phyloP scores from a whole-genome alignment of 352 stramenopile genomes.

The Thraustochytrium striatum region DNA sequence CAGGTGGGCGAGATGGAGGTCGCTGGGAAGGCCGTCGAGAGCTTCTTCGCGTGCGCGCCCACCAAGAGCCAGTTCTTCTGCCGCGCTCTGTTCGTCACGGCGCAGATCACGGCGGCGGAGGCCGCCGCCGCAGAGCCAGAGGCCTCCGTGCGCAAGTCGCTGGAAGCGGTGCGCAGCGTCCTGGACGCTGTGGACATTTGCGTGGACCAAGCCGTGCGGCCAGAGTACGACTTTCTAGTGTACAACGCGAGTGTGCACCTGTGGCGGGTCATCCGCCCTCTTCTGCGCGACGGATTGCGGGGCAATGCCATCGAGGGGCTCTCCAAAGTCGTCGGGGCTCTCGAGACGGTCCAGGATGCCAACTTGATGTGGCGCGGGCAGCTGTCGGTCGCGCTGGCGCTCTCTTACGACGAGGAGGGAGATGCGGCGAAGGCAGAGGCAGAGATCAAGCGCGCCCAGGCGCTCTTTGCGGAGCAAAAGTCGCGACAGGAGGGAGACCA shows the following conservation, averaged over 20 bases:
- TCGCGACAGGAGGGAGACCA: too few relatives aligned
- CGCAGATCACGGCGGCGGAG: slow-evolving; percentile 55
- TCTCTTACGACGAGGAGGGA: slow-evolving; percentile 68
- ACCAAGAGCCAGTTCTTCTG: slow-evolving; percentile 81
- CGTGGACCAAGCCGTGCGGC: slow-evolving; percentile 61
- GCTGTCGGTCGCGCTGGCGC: slow-evolving; percentile 66
- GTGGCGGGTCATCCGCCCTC: slow-evolving; percentile 71
- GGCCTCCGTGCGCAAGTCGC: slow-evolving; percentile 58
- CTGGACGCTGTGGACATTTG: slow-evolving; percentile 69
- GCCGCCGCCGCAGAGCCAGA: slow-evolving; percentile 57
- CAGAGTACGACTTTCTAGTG: slow-evolving; percentile 78
- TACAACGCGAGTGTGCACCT: slow-evolving; percentile 81
- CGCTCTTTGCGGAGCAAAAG: too few relatives aligned
- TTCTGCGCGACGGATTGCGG: slow-evolving; percentile 72
- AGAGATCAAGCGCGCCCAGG: slow-evolving; percentile 56
- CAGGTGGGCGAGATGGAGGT: neutral
- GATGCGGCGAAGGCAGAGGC: slow-evolving; percentile 64
- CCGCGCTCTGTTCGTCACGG: slow-evolving; percentile 71
- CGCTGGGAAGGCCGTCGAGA: neutral
- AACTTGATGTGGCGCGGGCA: slow-evolving; percentile 67
- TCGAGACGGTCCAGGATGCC: slow-evolving; percentile 66
- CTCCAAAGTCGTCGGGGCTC: slow-evolving; percentile 63
- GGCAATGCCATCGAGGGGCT: slow-evolving; percentile 70
- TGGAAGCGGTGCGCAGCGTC: slow-evolving; percentile 68
- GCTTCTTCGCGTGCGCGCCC: slow-evolving; percentile 64